A percentile compares a stretch with the other conserved stretches of the same genome.
Evolutionary conservation across 2,329 filamentous ascomycete species (phyloP).

Genomic region (Coniochaeta sp.): DNA sequence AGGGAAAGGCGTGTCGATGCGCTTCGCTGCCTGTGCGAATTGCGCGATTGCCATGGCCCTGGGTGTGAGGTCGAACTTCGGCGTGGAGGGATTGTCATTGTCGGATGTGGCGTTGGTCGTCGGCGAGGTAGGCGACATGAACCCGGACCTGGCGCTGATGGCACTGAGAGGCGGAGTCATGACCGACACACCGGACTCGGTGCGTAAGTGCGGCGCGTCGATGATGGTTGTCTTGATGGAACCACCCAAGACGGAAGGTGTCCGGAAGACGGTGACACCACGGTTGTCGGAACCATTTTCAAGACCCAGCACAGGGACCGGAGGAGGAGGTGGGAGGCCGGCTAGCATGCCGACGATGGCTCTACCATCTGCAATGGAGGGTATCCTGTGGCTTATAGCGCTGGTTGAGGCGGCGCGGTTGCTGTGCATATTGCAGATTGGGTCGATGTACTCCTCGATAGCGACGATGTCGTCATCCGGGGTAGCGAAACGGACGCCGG

Average conservation of each 20-base stretch:
- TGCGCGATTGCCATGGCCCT: too few species aligned
- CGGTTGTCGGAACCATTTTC: not conserved
- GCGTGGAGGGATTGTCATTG: too few species aligned
- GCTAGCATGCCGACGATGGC: not conserved
- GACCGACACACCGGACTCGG: not conserved
- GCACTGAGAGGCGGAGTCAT: not conserved
- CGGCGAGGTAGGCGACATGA: too few species aligned
- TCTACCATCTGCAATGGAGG: not conserved
- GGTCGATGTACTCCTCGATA: not conserved
- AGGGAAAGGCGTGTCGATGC: too few species aligned
- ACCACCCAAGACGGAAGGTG: not conserved
- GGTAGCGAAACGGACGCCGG: not conserved
- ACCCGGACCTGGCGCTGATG: too few species aligned
- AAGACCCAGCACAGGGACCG: not conserved
- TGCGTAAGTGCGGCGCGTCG: not conserved
- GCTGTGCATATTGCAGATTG: not conserved
- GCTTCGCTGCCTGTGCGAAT: too few species aligned
- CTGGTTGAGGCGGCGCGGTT: not conserved
- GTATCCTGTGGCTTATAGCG: not conserved
- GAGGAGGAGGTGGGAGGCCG: not conserved
- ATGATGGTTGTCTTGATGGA: not conserved
- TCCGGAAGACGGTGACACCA: not conserved
- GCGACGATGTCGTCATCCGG: not conserved
- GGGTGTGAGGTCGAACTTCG: too few species aligned
- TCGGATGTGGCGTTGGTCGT: too few species aligned